Evolutionary conservation across 306 rosid species (phyloP), one percentile per base, ranked within the genome.

Genomic region (Hippophae gyantsensis): DNA sequence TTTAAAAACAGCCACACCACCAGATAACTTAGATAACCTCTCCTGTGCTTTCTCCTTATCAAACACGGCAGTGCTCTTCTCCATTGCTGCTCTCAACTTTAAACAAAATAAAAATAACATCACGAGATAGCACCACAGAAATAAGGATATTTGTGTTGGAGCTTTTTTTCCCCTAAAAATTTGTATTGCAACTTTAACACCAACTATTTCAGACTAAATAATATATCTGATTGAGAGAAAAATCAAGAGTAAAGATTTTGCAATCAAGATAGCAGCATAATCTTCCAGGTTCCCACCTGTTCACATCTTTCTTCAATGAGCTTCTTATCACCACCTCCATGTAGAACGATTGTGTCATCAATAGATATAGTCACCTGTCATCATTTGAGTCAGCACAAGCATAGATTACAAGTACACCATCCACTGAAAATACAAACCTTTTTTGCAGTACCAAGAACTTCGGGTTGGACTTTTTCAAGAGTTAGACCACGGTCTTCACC

Each of bases 31-130:
- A 58, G 99, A 86, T 44, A 92, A 76, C 57, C 96, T 80, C 62
- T 92, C 99, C 73, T 92, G 96, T 51, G 95, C 87, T 71, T 85
- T 92, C 71, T 92, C 99, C 76, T 80, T 92, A 78, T 92, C 99
- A 80, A 85, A 92, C 49, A 65, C 25, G 49, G 96, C 86, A 68
- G 81, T 68, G 74, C 99, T 80, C 48, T 64, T 75, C 32, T 87
- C 89, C 74, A 88, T 78, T 13, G 88, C 80, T 32, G 79, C 48
- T 69, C 96, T 83, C 56, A 92, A 81, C 96, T 92, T 79, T 62
- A 74, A 54, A 73, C 61, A 12, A 8, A 11, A 10, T 32, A 14
- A 10, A 10, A 12, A 13, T n/a, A 12, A 49, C 14, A 32, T 13
- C 7, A 49, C 2, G 0, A 49, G 14, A 12, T 32, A 32, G 38